Evolutionary conservation across 208 protist genomes (phyloP), one percentile per base, ranked within the genome.

Genomic region (Balamuthia mandrillaris): DNA sequence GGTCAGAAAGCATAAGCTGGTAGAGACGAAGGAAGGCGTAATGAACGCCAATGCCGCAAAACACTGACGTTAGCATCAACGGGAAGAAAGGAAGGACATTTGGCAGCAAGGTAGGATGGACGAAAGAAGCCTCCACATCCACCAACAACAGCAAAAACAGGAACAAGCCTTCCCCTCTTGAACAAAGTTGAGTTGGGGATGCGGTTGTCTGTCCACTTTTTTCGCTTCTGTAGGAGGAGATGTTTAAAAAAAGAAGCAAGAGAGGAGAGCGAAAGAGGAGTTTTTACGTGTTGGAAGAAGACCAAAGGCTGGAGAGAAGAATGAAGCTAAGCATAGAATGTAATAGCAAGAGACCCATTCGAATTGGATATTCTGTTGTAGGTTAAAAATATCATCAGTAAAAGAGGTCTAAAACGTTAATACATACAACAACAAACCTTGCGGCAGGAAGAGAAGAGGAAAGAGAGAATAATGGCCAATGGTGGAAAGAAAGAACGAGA

Each of bases 401-500:
- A n/a, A n/a, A n/a, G n/a, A n/a, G n/a, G n/a, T n/a, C n/a, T n/a
- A n/a, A n/a, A n/a, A n/a, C n/a, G n/a, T n/a, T n/a, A n/a, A n/a
- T n/a, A n/a, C n/a, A n/a, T n/a, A 18, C 12, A 7, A 7, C 3
- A 4, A 3, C 70, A 37, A 35, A 79, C 70, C 70, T 16, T 45
- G 44, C 1, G 70, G 42, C 4, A 35, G 37, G 51, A 79, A 79
- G 51, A 94, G 72, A 21, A 94, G 49, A 10, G 92, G 91, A 18
- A 94, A 91, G n/a, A 94, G 81, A 44, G 92, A 86, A 63, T 81
- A 92, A 78, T 90, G 84, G 10, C 65, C 90, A 37, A 89, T 52
- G 10, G 86, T 85, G 5, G 86, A 78, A 7, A 92, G 47, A 16
- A 94, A 37, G 61, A 91, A 66, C 44, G 84, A 91, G n/a, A 74